Conservation (phyloP, 2,329 filamentous ascomycete species). For the Xylaria hypoxylon region DNA sequence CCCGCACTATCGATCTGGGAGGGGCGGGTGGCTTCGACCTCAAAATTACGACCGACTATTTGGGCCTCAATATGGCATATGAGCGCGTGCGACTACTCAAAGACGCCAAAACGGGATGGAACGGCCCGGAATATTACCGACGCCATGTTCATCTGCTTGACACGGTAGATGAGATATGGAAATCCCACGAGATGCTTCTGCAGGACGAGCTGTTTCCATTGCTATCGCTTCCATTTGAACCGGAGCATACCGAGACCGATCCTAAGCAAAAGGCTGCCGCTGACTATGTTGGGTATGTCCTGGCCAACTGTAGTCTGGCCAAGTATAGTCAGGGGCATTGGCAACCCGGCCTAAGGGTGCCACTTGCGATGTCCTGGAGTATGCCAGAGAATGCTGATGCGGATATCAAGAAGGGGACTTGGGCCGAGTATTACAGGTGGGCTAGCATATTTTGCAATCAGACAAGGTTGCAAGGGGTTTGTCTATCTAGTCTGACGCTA, state of each 20-base stretch:
- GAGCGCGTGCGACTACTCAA: background rate
- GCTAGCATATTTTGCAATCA: slow-evolving; percentile 20
- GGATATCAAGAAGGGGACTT: slow-evolving; percentile 18
- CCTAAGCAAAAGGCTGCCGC: slow-evolving; percentile 13
- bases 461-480: background rate
- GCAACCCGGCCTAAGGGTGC: slow-evolving; percentile 10
- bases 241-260: background rate
- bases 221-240: slow-evolving; percentile 15
- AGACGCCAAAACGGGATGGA: background rate
- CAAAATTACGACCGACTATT: background rate
- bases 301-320: slow-evolving; percentile 13
- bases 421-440: slow-evolving; percentile 23
- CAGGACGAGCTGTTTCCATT: slow-evolving; percentile 22
- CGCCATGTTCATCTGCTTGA: background rate
- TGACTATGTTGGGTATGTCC: slow-evolving; percentile 13
- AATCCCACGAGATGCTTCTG: slow-evolving; percentile 25
- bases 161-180: slow-evolving; percentile 11
- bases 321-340: slow-evolving; percentile 20
- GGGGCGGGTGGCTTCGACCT: background rate
- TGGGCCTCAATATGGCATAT: background rate
- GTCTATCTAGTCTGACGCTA: background rate
- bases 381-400: slow-evolving; percentile 21
- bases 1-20: background rate
- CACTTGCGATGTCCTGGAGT: slow-evolving; percentile 15
- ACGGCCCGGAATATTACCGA: background rate